phyloP scores from a whole-genome alignment of 2,329 filamentous ascomycete species.

The Pyrenochaeta sp. region DNA sequence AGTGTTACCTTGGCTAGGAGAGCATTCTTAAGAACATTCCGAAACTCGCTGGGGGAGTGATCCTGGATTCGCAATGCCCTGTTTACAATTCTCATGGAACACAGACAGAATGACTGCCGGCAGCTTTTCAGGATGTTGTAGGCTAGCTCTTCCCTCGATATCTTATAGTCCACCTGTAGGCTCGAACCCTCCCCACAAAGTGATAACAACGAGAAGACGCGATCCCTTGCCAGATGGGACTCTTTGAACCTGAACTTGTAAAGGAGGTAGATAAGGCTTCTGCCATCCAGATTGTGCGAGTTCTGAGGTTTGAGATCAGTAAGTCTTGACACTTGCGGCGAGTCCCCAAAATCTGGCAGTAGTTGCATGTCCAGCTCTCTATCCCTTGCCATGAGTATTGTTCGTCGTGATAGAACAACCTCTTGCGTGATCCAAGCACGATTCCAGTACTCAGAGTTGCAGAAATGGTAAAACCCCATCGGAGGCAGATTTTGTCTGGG shows the following conservation, averaged over 20 bases:
- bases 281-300: neutral
- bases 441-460: constrained; percentile 5
- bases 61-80: too few relatives aligned
- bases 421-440: constrained; percentile 13
- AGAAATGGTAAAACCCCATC: neutral
- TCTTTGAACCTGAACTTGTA: neutral
- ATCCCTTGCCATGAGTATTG: neutral
- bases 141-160: neutral
- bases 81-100: neutral
- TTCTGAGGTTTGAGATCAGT: neutral
- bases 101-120: neutral
- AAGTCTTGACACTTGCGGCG: neutral
- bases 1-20: too few relatives aligned
- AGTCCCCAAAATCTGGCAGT: neutral
- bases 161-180: constrained; percentile 1
- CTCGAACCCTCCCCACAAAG: neutral
- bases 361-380: neutral
- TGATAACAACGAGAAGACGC: constrained; percentile 1
- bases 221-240: neutral
- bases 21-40: too few relatives aligned
- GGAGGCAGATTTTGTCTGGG: too few relatives aligned
- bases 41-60: too few relatives aligned
- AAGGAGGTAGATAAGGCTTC: neutral
- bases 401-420: neutral
- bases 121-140: neutral